These are phyloP conservation scores for Suillus decipiens DNA, from an alignment of 768 basidiomycete species.

Conservation along the genomic window DNA sequence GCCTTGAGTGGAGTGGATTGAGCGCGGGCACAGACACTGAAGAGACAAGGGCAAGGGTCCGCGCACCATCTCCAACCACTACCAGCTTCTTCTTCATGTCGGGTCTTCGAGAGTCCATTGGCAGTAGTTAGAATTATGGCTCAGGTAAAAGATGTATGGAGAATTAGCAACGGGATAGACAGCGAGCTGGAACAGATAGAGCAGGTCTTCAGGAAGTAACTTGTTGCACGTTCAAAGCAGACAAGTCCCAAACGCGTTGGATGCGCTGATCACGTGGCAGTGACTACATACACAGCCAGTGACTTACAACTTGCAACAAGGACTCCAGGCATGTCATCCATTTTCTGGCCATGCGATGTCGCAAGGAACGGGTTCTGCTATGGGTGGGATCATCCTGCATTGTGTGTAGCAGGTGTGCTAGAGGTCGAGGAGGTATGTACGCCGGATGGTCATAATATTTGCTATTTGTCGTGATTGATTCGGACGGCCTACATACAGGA, in stretches of 20 bases:
- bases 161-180: background rate
- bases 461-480: slow-evolving; percentile 6
- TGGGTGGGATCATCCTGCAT: slow-evolving; percentile 52
- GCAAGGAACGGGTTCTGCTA: slow-evolving; percentile 51
- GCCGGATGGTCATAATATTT: slow-evolving; percentile 11
- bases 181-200: background rate
- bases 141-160: background rate
- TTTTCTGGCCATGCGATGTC: slow-evolving; percentile 64
- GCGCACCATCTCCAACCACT: slow-evolving; percentile 83
- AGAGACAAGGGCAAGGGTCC: slow-evolving; percentile 29
- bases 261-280: background rate
- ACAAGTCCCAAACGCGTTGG: slow-evolving; percentile 3
- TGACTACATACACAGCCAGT: background rate
- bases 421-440: slow-evolving; percentile 35
- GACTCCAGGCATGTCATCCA: slow-evolving; percentile 28
- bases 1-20: slow-evolving; percentile 45
- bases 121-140: background rate
- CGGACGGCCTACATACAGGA: slow-evolving; percentile 14
- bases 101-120: slow-evolving; percentile 52
- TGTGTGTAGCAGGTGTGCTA: slow-evolving; percentile 57
- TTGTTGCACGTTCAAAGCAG: background rate
- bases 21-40: slow-evolving; percentile 22
- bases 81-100: slow-evolving; percentile 87
- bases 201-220: slow-evolving; percentile 2
- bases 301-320: background rate